phyloP scores from a whole-genome alignment of 768 basidiomycete genomes.

The Agaricus subrufescens region DNA sequence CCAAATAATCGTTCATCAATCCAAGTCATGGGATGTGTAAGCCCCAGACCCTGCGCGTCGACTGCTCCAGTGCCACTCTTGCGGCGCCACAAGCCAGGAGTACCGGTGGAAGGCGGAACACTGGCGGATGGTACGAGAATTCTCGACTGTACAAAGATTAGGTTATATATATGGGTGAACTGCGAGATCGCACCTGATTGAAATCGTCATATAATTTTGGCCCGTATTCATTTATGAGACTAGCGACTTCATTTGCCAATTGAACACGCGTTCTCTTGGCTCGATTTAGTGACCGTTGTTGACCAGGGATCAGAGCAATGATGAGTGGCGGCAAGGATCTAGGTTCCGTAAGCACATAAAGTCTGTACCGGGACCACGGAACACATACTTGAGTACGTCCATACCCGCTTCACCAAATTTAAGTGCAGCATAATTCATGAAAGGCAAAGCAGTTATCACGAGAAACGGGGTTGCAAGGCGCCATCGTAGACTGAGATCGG shows the following conservation, averaged over 20 bases:
- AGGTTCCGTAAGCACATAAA: conserved; percentile 8
- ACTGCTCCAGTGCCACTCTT: conserved; percentile 79
- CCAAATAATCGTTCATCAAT: conserved; percentile 92
- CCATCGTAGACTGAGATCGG: conserved; percentile 57
- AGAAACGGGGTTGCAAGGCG: conserved; percentile 74
- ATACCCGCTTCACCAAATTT: conserved; percentile 98
- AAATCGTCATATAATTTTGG: conserved; percentile 87
- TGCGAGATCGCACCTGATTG: conserved; percentile 51
- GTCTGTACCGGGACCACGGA: neutral
- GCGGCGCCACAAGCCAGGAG: conserved; percentile 71
- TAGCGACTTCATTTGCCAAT: conserved; percentile 80
- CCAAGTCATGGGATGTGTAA: conserved; percentile 94
- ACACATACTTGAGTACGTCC: conserved; percentile 88
- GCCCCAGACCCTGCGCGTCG: conserved; percentile 79
- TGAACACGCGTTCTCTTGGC: conserved; percentile 69
- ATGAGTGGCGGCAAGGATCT: conserved; percentile 90
- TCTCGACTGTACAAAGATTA: conserved; percentile 46
- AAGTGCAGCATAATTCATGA: conserved; percentile 88
- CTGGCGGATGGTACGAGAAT: conserved; percentile 82
- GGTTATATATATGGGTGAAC: conserved; percentile 4
- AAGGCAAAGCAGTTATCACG: conserved; percentile 69
- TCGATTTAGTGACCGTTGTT: conserved; percentile 73
- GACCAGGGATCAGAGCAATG: conserved; percentile 84
- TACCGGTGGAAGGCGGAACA: conserved; percentile 74
- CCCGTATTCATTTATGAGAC: conserved; percentile 83